A percentile compares a stretch with the other conserved stretches of the same genome.
Conservation (phyloP, 2,329 filamentous ascomycete species). For the Capronia epimyces region DNA sequence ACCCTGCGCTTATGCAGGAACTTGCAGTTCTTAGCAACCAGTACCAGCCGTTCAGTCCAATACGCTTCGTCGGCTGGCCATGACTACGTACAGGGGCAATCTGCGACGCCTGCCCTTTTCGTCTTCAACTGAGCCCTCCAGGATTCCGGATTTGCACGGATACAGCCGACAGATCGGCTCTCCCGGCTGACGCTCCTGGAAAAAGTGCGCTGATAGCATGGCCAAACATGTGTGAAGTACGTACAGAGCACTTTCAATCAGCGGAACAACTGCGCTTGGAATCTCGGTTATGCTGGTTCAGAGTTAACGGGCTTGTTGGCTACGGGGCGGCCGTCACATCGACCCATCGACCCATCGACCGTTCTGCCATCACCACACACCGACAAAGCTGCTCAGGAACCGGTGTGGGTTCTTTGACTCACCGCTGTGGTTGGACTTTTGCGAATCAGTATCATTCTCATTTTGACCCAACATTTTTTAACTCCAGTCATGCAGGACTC, state of each 20-base stretch:
- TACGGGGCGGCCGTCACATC: background rate
- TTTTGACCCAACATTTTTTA: no score
- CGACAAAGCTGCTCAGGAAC: background rate
- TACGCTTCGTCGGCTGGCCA: background rate
- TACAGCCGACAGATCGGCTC: conserved; percentile 15
- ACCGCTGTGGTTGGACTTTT: conserved; percentile 8
- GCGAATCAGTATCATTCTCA: conserved; percentile 12
- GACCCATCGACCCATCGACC: background rate
- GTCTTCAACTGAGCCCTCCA: background rate
- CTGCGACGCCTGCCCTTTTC: background rate
- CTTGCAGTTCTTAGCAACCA: conserved; percentile 4
- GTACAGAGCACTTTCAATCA: no score
- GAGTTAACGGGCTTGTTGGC: conserved; percentile 6
- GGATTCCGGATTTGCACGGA: conserved; percentile 8
- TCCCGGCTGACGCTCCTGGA: background rate
- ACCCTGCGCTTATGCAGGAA: conserved; percentile 24
- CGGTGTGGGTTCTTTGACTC: conserved; percentile 2
- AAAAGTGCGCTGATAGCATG: background rate
- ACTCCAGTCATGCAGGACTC: no score
- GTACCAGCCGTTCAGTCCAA: conserved; percentile 9
- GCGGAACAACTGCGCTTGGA: conserved; percentile 5
- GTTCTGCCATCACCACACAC: background rate
- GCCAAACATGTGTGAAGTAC: background rate
- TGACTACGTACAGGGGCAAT: background rate
- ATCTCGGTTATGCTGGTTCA: conserved; percentile 12